These are phyloP conservation scores for Pythium aquatile DNA, from an alignment of 352 stramenopile species.

Conservation along the genomic window DNA sequence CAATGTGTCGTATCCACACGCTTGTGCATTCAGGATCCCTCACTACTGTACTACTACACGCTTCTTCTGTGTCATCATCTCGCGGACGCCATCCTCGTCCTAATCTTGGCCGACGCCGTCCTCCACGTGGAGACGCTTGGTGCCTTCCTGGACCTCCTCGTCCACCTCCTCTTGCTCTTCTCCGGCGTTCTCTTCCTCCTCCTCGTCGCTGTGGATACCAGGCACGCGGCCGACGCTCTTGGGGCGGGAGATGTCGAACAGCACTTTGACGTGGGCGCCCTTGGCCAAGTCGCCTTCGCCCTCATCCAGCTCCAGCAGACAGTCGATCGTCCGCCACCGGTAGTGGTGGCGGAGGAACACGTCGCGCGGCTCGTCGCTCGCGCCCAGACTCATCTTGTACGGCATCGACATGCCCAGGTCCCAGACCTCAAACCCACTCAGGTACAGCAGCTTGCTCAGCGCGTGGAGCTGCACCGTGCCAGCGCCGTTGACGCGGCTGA, in stretches of 20 bases:
- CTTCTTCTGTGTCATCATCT: not conserved
- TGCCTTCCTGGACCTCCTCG: constrained; percentile 21
- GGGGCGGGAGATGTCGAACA: constrained; percentile 52
- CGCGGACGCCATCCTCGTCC: constrained; percentile 16
- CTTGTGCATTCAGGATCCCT: not conserved
- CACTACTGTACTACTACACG: constrained; percentile 4
- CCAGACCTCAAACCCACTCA: constrained; percentile 80
- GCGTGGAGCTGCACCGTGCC: constrained; percentile 87
- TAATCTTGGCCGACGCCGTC: constrained; percentile 10
- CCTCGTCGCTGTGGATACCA: constrained; percentile 25
- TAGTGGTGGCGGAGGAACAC: constrained; percentile 72
- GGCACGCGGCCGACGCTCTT: constrained; percentile 27
- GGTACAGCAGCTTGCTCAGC: constrained; percentile 68
- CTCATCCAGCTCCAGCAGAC: constrained; percentile 46
- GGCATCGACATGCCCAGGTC: constrained; percentile 89
- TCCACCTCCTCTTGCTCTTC: constrained; percentile 13
- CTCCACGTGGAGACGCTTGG: constrained; percentile 17
- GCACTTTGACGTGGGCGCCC: constrained; percentile 47
- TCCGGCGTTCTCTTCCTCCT: constrained; percentile 2
- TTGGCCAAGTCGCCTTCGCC: constrained; percentile 35
- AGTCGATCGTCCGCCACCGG: constrained; percentile 53
- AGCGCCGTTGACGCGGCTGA: constrained; percentile 63
- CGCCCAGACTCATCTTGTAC: constrained; percentile 84
- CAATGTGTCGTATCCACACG: not conserved
- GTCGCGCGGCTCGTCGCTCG: constrained; percentile 65